phyloP scores from a whole-genome alignment of 306 rosid genomes.

The Betula pendula region DNA sequence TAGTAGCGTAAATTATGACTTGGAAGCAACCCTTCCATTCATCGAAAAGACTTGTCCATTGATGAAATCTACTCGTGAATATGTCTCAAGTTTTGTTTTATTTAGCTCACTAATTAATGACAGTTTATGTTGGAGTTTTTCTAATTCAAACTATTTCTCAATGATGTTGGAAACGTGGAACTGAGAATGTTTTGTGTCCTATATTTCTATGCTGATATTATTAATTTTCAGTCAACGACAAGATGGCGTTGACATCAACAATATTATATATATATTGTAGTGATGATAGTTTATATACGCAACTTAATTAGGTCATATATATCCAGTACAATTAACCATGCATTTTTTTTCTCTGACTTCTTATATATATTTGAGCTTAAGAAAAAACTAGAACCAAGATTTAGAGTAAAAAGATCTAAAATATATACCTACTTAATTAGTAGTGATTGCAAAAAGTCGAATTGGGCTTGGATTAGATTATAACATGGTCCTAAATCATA shows the following conservation, averaged over 20 bases:
- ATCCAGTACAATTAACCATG: conserved; percentile 10
- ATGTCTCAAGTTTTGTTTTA: not conserved
- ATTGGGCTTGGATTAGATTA: too few relatives aligned
- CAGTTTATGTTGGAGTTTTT: not conserved
- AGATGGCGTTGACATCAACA: conserved; percentile 34
- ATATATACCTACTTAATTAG: too few relatives aligned
- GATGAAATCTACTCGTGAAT: not conserved
- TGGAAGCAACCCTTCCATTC: conserved; percentile 1
- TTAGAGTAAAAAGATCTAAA: too few relatives aligned
- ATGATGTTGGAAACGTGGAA: conserved; percentile 9
- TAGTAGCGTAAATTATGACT: conserved; percentile 7
- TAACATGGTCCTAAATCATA: too few relatives aligned
- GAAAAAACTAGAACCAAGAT: too few relatives aligned
- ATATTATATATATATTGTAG: not conserved
- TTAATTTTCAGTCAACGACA: conserved; percentile 38
- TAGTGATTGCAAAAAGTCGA: too few relatives aligned
- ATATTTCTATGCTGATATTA: conserved; percentile 22
- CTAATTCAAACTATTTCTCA: conserved; percentile 11
- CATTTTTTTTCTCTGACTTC: not conserved
- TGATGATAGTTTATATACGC: conserved; percentile 19
- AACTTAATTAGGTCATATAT: conserved; percentile 10
- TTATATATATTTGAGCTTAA: not conserved
- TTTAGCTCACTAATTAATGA: not conserved
- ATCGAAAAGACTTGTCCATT: not conserved
- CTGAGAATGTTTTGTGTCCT: conserved; percentile 25